Evolutionary conservation across 192 early-diverging fungal species (phyloP), one percentile per base, ranked within the genome.

Genomic region (Coemansia guatemalensis): DNA sequence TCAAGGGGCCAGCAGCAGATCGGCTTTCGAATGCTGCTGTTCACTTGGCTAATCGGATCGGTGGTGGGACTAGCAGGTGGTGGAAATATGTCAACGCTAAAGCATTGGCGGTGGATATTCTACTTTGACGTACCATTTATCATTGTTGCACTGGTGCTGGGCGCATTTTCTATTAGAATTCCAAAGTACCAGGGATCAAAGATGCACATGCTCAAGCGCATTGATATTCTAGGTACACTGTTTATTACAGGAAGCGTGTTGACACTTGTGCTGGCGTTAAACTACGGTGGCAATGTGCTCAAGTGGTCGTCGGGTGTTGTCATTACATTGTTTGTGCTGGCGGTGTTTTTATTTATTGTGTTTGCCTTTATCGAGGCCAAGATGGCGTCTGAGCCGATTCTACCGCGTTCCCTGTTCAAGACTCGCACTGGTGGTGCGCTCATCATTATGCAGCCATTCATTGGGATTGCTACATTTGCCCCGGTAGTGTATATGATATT

Each of bases 281-380:
- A 84, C 58, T 83, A 79, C 65, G 86, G 85, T 56, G 85, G 84
- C 23, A 82, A 82, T 23, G 62, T 82, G 8, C 83, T 82, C 53
- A 73, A 78, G 1, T 95, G 92, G 93, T 78, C 72, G 18, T 82
- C 83, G 3, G 78, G 83, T 20, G 59, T 84, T 8, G 81, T 90
- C 17, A 87, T 88, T 32, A 68, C 62, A 17, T 68, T 83, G 47
- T 52, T 88, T 33, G 57, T 77, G 8, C 67, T 88, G 32, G 84
- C 88, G 2, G 75, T 53, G 17, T 58, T 83, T 27, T 27, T 87
- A 17, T 60, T 84, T 23, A n/a, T 75, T 12, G 64, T 82, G 27
- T 92, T 94, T 60, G 78, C 75, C 5, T 73, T 83, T 25, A 69
- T 90, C 48, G 82, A 96, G 82, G 49, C 67, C 29, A 82, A 85